Evolutionary conservation across 371 early-diverging fungal genomes (phyloP).

Genomic region (Massospora cicadina): DNA sequence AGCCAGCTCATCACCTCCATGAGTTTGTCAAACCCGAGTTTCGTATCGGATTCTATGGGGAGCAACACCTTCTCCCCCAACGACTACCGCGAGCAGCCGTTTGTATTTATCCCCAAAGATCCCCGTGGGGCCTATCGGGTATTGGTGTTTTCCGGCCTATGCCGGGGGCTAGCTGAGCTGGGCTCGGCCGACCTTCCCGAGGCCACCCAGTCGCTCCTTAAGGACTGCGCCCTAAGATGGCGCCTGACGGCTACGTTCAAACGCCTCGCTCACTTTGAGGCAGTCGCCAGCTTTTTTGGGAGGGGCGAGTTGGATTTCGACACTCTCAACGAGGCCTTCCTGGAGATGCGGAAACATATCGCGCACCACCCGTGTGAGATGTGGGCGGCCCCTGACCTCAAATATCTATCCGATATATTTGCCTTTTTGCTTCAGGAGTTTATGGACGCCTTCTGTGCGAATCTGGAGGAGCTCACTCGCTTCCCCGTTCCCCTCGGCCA

Average conservation of each 20-base stretch:
- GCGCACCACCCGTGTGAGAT: neutral
- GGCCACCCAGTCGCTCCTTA: neutral
- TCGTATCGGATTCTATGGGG: neutral
- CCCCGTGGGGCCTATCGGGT: conserved; percentile 1
- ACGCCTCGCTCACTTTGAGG: conserved; percentile 3
- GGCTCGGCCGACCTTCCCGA: too few relatives aligned
- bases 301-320: neutral
- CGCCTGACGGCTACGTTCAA: neutral
- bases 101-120: conserved; percentile 6
- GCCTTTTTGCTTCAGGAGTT: conserved; percentile 1
- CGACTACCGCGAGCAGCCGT: neutral
- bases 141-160: too few relatives aligned
- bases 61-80: neutral
- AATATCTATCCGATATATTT: neutral
- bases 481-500: conserved; percentile 3
- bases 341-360: neutral
- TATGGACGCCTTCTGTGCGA: neutral
- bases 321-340: neutral
- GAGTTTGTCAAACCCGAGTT: neutral
- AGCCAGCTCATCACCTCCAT: neutral
- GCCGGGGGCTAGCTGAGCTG: too few relatives aligned
- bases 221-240: conserved; percentile 8
- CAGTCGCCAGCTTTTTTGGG: neutral
- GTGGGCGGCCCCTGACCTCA: conserved; percentile 1
- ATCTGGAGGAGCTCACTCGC: neutral